Percentiles rank a stretch among this genome's conserved stretches.
These are phyloP conservation scores for Sclerotiophoma versabilis DNA, from an alignment of 2,329 filamentous ascomycete species.

Conservation along the genomic window DNA sequence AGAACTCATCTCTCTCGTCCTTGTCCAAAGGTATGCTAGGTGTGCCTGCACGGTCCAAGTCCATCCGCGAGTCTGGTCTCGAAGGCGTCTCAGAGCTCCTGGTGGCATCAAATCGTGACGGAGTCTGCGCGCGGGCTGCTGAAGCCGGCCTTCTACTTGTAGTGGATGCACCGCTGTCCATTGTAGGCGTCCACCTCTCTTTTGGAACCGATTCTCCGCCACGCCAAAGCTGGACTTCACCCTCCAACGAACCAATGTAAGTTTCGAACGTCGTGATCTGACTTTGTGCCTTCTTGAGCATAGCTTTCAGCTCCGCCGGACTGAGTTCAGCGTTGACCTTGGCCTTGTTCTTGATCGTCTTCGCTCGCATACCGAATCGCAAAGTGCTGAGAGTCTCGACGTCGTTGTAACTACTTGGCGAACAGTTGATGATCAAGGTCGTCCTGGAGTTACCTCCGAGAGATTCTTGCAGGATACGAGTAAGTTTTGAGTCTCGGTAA, in stretches of 20 bases:
- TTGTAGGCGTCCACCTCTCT: constrained; percentile 81
- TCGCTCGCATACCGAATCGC: constrained; percentile 93
- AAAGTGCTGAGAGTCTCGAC: constrained; percentile 91
- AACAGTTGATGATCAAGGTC: constrained; percentile 98
- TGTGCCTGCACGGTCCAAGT: constrained; percentile 81
- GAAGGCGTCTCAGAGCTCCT: constrained; percentile 51
- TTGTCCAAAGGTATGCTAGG: constrained; percentile 90
- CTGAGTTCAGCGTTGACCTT: constrained; percentile 99
- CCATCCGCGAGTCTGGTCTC: constrained; percentile 69
- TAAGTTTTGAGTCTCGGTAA: constrained; percentile 97
- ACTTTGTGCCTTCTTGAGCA: constrained; percentile 90
- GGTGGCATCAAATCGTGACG: constrained; percentile 62
- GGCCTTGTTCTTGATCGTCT: constrained; percentile 99
- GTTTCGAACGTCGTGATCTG: constrained; percentile 88
- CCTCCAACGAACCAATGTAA: constrained; percentile 83
- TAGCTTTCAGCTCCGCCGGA: constrained; percentile 88
- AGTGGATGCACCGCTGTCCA: constrained; percentile 63
- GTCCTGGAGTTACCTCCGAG: constrained; percentile 97
- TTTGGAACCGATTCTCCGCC: constrained; percentile 86
- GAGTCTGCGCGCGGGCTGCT: constrained; percentile 65
- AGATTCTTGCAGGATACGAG: constrained; percentile 94
- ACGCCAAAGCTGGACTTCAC: constrained; percentile 87
- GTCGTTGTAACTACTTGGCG: constrained; percentile 98
- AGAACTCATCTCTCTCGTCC: constrained; percentile 95
- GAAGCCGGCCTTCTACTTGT: constrained; percentile 57